Percentiles rank a stretch among this genome's conserved stretches.
Evolutionary conservation across 2,329 filamentous ascomycete species (phyloP).

Genomic region (Madurella fahalii): DNA sequence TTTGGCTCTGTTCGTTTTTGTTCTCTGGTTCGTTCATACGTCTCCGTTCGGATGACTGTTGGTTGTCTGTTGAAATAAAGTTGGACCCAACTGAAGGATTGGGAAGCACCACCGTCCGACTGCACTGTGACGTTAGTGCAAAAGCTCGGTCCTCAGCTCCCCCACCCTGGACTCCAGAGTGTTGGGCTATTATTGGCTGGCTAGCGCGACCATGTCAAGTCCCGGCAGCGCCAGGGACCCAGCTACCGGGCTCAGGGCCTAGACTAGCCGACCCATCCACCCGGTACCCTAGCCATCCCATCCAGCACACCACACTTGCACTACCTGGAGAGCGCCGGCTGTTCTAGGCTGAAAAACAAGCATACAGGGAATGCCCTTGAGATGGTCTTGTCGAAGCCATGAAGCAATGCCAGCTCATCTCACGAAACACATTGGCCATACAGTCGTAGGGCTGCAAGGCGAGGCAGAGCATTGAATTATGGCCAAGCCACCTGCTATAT

Average conservation of each 20-base stretch:
- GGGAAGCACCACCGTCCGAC: conserved; percentile 6
- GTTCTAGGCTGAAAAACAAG: too few species aligned
- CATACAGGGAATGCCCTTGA: too few species aligned
- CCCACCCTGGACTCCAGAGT: neutral
- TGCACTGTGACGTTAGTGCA: conserved; percentile 19
- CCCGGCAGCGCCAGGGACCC: neutral
- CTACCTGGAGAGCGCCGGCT: too few species aligned
- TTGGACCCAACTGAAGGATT: conserved; percentile 9
- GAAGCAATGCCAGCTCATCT: too few species aligned
- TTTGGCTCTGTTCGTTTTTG: too few species aligned
- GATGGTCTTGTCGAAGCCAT: too few species aligned
- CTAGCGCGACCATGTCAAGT: neutral
- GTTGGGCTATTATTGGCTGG: neutral
- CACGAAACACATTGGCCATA: too few species aligned
- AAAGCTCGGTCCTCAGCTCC: conserved; percentile 6
- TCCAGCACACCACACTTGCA: too few species aligned
- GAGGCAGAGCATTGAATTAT: neutral
- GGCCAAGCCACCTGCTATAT: conserved; percentile 12
- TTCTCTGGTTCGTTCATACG: too few species aligned
- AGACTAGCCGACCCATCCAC: neutral
- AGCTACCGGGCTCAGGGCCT: neutral
- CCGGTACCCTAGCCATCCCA: too few species aligned
- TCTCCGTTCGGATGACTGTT: too few species aligned
- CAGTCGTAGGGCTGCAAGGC: too few species aligned
- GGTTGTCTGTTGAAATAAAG: conserved; percentile 18